Conservation (phyloP, 495 filamentous ascomycete species). For the Neurospora hispaniola region DNA sequence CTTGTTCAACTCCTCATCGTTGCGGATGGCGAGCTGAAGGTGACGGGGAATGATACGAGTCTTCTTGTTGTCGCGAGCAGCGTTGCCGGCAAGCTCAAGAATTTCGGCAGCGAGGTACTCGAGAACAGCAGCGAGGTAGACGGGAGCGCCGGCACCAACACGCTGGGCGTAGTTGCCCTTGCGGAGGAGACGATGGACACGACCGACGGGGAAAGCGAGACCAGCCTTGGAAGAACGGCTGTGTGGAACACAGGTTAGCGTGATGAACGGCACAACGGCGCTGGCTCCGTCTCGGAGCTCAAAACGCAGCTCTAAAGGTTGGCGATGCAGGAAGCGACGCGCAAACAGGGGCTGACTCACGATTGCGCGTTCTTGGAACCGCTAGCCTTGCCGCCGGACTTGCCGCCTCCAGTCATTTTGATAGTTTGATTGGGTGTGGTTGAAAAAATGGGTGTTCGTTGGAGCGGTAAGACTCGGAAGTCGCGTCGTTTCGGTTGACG, state of each 20-base stretch:
- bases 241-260: slow-evolving; percentile 26
- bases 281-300: not conserved
- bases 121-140: slow-evolving; percentile 95
- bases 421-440: slow-evolving; percentile 31
- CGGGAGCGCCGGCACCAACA: slow-evolving; percentile 97
- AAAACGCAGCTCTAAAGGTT: slow-evolving; percentile 2
- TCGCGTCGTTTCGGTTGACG: slow-evolving; percentile 11
- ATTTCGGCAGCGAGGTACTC: slow-evolving; percentile 99
- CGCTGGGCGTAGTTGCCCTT: slow-evolving; percentile 99
- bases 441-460: slow-evolving; percentile 10
- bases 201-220: slow-evolving; percentile 97
- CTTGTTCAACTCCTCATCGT: slow-evolving; percentile 99
- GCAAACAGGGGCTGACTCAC: slow-evolving; percentile 43
- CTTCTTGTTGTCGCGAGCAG: slow-evolving; percentile 99
- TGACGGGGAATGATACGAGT: slow-evolving; percentile 99
- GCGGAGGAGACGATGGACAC: slow-evolving; percentile 98
- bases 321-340: slow-evolving; percentile 7
- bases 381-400: slow-evolving; percentile 97
- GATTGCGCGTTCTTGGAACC: slow-evolving; percentile 95
- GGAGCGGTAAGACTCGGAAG: slow-evolving; percentile 16
- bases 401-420: slow-evolving; percentile 98
- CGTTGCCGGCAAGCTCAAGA: slow-evolving; percentile 96
- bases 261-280: slow-evolving; percentile 17
- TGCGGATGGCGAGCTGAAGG: slow-evolving; percentile 97
- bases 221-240: slow-evolving; percentile 99